Conservation (phyloP, 2,329 filamentous ascomycete genomes). For the Sarocladium oryzae region DNA sequence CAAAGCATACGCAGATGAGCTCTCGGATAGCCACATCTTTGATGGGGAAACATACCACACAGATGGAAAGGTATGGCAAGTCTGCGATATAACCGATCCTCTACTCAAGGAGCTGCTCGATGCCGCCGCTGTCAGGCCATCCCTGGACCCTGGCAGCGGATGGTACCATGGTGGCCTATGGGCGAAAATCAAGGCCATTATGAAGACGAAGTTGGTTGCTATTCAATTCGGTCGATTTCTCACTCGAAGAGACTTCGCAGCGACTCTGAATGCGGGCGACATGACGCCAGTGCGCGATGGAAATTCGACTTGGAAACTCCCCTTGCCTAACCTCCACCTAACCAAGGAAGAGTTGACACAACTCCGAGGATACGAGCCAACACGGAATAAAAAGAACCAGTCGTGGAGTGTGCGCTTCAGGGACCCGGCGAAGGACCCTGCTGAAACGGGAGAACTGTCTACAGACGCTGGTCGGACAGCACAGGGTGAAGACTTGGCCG, state of each 20-base stretch:
- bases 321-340: constrained; percentile 27
- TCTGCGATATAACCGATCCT: constrained; percentile 85
- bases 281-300: constrained; percentile 23
- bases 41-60: constrained; percentile 68
- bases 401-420: constrained; percentile 15
- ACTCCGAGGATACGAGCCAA: constrained; percentile 27
- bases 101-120: constrained; percentile 61
- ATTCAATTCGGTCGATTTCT: constrained; percentile 52
- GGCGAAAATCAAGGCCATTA: constrained; percentile 77
- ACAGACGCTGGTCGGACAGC: neutral
- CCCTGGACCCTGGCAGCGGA: constrained; percentile 62
- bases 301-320: constrained; percentile 21
- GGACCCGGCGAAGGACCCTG: neutral
- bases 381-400: constrained; percentile 26
- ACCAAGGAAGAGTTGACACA: constrained; percentile 29
- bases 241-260: constrained; percentile 28
- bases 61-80: constrained; percentile 89
- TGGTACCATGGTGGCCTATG: constrained; percentile 81
- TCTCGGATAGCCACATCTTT: constrained; percentile 64
- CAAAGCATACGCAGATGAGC: constrained; percentile 31
- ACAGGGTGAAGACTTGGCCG: constrained; percentile 11
- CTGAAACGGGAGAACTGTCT: neutral
- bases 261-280: constrained; percentile 28
- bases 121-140: constrained; percentile 49
- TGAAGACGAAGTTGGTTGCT: constrained; percentile 76